These are phyloP conservation scores for carrot (Daucus carota) DNA, from an alignment of 129 eudicot species.

Conservation along the genomic window DNA sequence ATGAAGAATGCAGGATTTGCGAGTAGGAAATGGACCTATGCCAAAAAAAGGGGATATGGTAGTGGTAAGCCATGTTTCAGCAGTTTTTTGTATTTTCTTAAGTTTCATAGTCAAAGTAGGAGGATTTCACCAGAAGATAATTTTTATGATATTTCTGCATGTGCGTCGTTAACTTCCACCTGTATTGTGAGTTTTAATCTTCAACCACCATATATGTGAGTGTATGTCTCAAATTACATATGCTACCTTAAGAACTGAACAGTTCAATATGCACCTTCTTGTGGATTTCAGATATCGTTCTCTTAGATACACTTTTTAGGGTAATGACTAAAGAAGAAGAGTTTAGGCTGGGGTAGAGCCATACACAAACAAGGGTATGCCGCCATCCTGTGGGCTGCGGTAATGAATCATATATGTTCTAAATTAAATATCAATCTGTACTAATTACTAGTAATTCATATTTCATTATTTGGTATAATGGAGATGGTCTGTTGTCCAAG, in stretches of 20 bases:
- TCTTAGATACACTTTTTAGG: neutral
- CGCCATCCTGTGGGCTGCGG: too few species aligned
- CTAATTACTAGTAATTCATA: neutral
- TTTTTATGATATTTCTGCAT: neutral
- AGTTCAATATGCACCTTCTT: neutral
- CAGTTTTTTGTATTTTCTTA: neutral
- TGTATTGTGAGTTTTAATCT: neutral
- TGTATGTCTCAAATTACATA: neutral
- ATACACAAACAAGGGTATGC: neutral
- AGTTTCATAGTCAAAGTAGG: slow-evolving; percentile 3
- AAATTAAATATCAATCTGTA: neutral
- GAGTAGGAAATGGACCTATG: slow-evolving; percentile 66
- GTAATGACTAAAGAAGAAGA: neutral
- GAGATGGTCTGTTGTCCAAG: neutral
- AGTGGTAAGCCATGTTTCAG: slow-evolving; percentile 61
- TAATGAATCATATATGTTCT: neutral
- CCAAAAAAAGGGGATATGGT: slow-evolving; percentile 77
- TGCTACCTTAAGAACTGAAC: neutral
- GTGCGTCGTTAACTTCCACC: neutral
- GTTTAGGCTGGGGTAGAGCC: neutral
- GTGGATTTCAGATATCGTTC: neutral
- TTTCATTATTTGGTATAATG: neutral
- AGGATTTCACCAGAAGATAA: neutral
- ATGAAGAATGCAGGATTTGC: slow-evolving; percentile 61
- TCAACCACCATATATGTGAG: neutral